Conservation (phyloP, 2,329 filamentous ascomycete species). For the Colletotrichum falcatum region DNA sequence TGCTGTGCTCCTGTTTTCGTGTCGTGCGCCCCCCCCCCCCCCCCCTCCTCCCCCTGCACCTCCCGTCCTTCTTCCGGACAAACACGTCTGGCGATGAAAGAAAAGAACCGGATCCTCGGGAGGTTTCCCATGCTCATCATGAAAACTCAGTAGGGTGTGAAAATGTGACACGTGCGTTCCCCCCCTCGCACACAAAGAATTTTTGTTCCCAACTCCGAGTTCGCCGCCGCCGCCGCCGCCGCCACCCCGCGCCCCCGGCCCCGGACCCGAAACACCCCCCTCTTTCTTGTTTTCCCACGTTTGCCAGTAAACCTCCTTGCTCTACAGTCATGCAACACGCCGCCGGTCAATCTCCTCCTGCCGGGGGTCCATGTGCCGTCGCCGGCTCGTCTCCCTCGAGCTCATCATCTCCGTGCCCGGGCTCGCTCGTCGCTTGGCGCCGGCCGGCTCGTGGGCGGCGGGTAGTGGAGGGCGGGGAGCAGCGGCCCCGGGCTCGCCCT, state of each 20-base stretch:
- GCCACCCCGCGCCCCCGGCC: not conserved
- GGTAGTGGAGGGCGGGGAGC: conserved; percentile 52
- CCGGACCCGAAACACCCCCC: no score
- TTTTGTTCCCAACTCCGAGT: conserved; percentile 37
- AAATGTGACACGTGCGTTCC: conserved; percentile 1
- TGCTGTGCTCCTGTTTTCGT: conserved; percentile 28
- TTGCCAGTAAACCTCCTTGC: conserved; percentile 7
- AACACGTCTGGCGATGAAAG: conserved; percentile 12
- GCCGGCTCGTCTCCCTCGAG: conserved; percentile 59
- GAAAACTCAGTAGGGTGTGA: conserved; percentile 16
- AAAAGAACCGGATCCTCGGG: conserved; percentile 10
- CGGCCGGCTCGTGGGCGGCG: conserved; percentile 53
- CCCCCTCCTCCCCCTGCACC: no score
- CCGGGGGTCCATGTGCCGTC: conserved; percentile 48
- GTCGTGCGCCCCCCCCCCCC: conserved; percentile 11
- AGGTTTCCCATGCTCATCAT: conserved; percentile 35
- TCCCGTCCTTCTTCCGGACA: not conserved
- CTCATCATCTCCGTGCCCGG: conserved; percentile 52
- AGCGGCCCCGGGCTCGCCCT: conserved; percentile 58
- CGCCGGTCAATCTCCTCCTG: conserved; percentile 41
- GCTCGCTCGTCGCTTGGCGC: conserved; percentile 66
- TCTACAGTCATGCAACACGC: conserved; percentile 36
- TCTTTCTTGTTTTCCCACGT: not conserved
- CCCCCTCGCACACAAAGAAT: conserved; percentile 12
- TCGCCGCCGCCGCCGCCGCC: conserved; percentile 17